Evolutionary conservation across 192 early-diverging fungal genomes (phyloP), one percentile per base, ranked within the genome.

Genomic region (Coemansia sp.): DNA sequence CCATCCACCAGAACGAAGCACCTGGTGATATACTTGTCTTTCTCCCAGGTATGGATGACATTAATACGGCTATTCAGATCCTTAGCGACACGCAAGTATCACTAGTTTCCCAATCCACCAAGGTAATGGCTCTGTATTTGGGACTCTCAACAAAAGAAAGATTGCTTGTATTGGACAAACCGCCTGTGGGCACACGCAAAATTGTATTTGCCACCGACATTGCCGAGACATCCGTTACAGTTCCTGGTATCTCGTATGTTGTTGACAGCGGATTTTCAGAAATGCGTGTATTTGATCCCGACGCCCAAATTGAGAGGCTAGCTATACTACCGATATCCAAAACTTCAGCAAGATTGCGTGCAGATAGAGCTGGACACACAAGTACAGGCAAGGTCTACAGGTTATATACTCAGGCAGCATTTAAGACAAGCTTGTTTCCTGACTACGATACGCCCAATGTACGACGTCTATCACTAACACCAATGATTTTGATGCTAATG

Each of bases 201-300:
- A 89, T 90, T 0, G 91, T 98, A 12, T 87, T 96, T 62, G 88
- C 96, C 9, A 98, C 96, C 8, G 96, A 95, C 69, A 93, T 98
- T 59, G 96, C 96, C 17, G 96, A 96, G 77, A 96, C 96, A 0
- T 92, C 89, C 44, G 90, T 95, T 24, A 98, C 96, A 0, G 93
- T 98, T 58, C 94, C 96, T 66, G 93, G 93, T 53, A 83, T 98
- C 39, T 86, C 90, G 19, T 96, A 94, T 67, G 96, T 98, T 4
- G 85, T 98, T 25, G 96, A 98, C 65, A 87, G 91, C 43, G 96
- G 96, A 34, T 93, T 94, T 68, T 84, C 84, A 57, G 96, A 96
- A 62, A 92, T 93, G 64, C 94, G 93, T 44, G 87, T 87, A 27
- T 94, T 90, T 74, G 92, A 98, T 67, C 85, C 91, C 30, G 85